Evolutionary conservation across 768 basidiomycete genomes (phyloP), one percentile per base, ranked within the genome.

Genomic region (Rhizopogon vesiculosus): DNA sequence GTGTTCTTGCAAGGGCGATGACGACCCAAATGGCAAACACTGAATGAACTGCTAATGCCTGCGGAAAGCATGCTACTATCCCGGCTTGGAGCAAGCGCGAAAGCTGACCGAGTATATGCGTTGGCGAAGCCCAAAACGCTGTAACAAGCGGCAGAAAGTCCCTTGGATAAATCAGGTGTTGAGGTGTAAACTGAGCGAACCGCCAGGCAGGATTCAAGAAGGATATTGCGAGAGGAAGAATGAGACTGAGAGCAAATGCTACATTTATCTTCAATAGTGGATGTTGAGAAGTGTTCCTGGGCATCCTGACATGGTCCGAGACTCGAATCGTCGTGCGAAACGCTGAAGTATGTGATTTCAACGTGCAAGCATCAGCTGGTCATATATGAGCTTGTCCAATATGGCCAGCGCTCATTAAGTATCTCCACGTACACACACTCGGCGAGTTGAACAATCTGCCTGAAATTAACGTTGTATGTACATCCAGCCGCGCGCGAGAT

Each of bases 101-200:
- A 15, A 67, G 50, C 15, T 59, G 58, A 12, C 67, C 58, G 29
- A 56, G 60, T 9, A 51, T 48, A 48, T 13, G 56, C 45, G 57
- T 61, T 1, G 72, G 72, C 33, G 61, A 58, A 1, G 72, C 60
- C 75, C 75, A 76, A 22, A 71, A 74, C 9, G 72, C 72, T 12
- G 71, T 42, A 4, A 77, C 46, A 7, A 76, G 61, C 9, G 70
- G 62, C 9, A 66, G 46, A 0, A 72, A 55, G 54, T 76, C 65
- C 38, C 61, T 64, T 7, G 70, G 65, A 53, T 72, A 65, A 50
- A 76, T 64, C 19, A 76, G 44, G 63, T 73, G 75, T 16, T 69
- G 74, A 10, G 75, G 75, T 2, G 69, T 66, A 51, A 75, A 76
- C 62, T 66, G 66, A 31, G 64, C 56, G 16, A 61, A 50, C 7